phyloP scores from a whole-genome alignment of 129 eudicot genomes.

The Helichrysum umbraculigerum region DNA sequence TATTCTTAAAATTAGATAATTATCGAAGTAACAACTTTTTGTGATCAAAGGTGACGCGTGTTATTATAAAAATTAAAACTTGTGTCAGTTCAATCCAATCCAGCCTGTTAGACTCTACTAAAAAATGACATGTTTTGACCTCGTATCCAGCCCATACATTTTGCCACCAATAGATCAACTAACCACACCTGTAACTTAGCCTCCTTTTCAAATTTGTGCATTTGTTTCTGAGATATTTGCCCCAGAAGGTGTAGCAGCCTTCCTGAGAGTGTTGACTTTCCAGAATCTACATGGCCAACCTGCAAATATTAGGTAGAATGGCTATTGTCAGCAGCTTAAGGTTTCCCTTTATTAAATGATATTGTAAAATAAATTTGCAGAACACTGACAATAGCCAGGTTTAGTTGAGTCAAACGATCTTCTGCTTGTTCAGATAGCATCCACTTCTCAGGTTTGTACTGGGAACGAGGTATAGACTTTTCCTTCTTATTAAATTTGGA shows the following conservation, averaged over 20 bases:
- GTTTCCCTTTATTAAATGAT: neutral
- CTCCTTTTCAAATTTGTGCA: slow-evolving; percentile 92
- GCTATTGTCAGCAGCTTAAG: slow-evolving; percentile 4
- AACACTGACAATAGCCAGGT: slow-evolving; percentile 89
- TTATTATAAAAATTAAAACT: neutral
- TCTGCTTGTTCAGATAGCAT: slow-evolving; percentile 53
- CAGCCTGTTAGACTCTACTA: neutral
- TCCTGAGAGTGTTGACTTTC: slow-evolving; percentile 97
- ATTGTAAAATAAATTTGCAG: neutral
- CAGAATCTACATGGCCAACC: slow-evolving; percentile 99
- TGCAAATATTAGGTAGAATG: slow-evolving; percentile 27
- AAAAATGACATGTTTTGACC: neutral
- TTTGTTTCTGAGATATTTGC: slow-evolving; percentile 76
- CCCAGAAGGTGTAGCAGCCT: slow-evolving; percentile 91
- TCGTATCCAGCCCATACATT: neutral
- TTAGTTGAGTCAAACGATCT: slow-evolving; percentile 66
- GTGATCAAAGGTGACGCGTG: neutral
- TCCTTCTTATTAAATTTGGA: slow-evolving; percentile 39
- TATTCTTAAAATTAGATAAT: neutral
- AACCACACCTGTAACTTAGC: slow-evolving; percentile 70
- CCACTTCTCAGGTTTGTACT: slow-evolving; percentile 86
- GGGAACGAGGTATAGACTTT: slow-evolving; percentile 32
- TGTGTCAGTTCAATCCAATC: neutral
- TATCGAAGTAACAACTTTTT: neutral
- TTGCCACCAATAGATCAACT: slow-evolving; percentile 3